These are phyloP conservation scores for Hypericum androsaemum DNA, from an alignment of 345 rosid species.

Conservation along the genomic window DNA sequence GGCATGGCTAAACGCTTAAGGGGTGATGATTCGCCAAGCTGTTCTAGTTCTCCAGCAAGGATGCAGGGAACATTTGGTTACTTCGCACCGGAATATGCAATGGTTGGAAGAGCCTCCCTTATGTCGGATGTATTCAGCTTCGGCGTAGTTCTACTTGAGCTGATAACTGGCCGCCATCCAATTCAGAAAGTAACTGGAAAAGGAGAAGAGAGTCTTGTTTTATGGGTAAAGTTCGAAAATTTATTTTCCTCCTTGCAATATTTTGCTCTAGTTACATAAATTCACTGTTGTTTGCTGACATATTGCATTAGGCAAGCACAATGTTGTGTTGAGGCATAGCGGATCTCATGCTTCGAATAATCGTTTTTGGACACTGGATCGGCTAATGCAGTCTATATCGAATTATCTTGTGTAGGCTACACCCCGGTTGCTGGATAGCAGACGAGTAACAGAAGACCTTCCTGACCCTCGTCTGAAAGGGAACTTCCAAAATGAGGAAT, in stretches of 20 bases:
- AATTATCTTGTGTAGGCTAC: conserved; percentile 44
- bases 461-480: conserved; percentile 75
- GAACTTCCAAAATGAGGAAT: conserved; percentile 68
- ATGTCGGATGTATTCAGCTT: conserved; percentile 98
- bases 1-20: conserved; percentile 90
- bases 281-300: too few relatives aligned
- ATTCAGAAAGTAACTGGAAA: conserved; percentile 54
- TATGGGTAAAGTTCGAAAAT: conserved; percentile 49
- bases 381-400: conserved; percentile 2
- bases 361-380: background rate
- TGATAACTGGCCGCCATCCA: conserved; percentile 82
- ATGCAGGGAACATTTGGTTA: conserved; percentile 96
- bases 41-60: conserved; percentile 85
- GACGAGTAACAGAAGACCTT: conserved; percentile 51
- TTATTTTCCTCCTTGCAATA: conserved; percentile 4
- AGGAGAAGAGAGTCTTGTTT: conserved; percentile 91
- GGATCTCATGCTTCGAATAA: too few relatives aligned
- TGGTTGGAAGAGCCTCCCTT: conserved; percentile 80
- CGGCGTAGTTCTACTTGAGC: conserved; percentile 93
- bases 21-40: conserved; percentile 71
- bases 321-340: too few relatives aligned
- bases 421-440: conserved; percentile 67
- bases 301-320: too few relatives aligned
- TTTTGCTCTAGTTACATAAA: background rate
- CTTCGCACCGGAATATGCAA: conserved; percentile 97